Evolutionary conservation across 345 rosid species (phyloP), one percentile per base, ranked within the genome.

Genomic region (Garcia nutans): DNA sequence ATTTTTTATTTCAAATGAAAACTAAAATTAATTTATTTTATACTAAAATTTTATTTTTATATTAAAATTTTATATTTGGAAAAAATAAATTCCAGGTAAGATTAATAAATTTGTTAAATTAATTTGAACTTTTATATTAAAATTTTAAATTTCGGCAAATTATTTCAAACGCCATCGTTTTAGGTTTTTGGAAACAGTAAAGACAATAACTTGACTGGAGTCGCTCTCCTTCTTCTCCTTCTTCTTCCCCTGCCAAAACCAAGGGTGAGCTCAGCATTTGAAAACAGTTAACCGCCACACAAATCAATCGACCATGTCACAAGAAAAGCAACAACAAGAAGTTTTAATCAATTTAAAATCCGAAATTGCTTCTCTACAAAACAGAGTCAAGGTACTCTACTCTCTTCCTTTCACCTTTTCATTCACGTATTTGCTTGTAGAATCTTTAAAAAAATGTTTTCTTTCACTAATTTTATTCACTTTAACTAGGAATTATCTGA

Each of bases 401-500:
- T 23, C 28, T 49, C 23, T 41, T 37, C 37, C 24, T 3, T 24
- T 20, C 3, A 54, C 76, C 10, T 19, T 42, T 26, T 66, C 61
- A 3, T 37, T 59, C 49, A 42, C 41, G 41, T 68, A 31, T 15
- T 13, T 37, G 1, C 58, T 61, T 5, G 41, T 3, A 37, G 6
- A 37, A 37, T 37, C 41, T 37, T 3, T 2, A 37, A 37, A 37
- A 37, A 37, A 41, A 2, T 3, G 13, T 33, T 33, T 57, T 47
- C 0, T 74, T 17, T 68, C 26, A 15, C 63, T 59, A 9, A 59
- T 33, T 55, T 49, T 22, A 42, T 31, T 66, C 57, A 11, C 50
- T 63, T 45, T 5, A 67, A 65, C 19, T 88, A 94, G 96, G 92
- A 88, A 78, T 76, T 92, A 76, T 82, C 72, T 77, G 89, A 88